Conservation (phyloP, 257 asterid species). For the Solanum chiquidenum region DNA sequence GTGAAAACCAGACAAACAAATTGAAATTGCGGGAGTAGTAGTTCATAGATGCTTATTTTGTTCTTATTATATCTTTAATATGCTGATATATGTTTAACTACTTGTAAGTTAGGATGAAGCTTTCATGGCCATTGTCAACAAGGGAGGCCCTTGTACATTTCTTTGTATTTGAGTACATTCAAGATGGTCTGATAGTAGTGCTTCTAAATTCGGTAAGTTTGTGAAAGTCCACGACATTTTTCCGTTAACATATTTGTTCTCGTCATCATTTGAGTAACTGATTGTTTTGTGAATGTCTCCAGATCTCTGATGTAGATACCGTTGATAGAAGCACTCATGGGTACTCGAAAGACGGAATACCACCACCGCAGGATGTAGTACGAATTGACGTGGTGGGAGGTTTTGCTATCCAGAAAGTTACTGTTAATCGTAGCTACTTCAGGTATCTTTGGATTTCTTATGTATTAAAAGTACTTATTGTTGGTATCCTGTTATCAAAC, state of each 20-base stretch:
- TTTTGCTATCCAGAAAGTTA: constrained; percentile 69
- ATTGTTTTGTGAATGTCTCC: constrained; percentile 5
- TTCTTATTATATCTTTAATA: constrained; percentile 17
- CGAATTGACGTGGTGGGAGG: constrained; percentile 86
- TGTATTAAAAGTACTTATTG: background rate
- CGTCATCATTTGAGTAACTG: background rate
- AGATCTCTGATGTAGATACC: constrained; percentile 65
- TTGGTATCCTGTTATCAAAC: background rate
- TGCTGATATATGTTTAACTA: constrained; percentile 6
- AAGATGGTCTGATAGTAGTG: constrained; percentile 70
- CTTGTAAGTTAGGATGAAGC: constrained; percentile 94
- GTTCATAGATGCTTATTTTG: background rate
- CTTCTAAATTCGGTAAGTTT: constrained; percentile 65
- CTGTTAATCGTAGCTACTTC: constrained; percentile 61
- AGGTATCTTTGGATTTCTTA: constrained; percentile 29
- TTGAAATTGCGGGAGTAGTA: background rate
- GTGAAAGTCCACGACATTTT: background rate
- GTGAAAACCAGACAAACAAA: background rate
- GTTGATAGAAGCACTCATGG: constrained; percentile 60
- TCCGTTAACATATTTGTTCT: background rate
- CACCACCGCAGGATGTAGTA: constrained; percentile 57
- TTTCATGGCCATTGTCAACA: constrained; percentile 87
- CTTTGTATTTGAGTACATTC: constrained; percentile 65
- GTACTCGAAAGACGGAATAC: constrained; percentile 57
- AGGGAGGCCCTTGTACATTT: constrained; percentile 72